Base-by-base conservation (phyloP, 768 basidiomycete genomes). In the Mycena rebaudengoi region DNA sequence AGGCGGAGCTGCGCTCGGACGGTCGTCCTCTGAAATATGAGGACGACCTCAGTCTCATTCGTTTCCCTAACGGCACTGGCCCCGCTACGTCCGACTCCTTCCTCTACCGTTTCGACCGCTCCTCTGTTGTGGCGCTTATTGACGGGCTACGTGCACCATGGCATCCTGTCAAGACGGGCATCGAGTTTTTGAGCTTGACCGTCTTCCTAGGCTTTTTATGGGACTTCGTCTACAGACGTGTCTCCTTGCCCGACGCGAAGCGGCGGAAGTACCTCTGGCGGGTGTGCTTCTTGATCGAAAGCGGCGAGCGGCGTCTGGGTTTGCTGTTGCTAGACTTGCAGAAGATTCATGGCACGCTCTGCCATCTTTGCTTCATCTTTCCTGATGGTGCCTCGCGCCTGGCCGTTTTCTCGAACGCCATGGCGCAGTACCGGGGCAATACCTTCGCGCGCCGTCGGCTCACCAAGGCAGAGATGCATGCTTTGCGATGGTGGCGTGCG, bases 121-220 rank as follows among this genome's bases (percentile, higher is more conserved):
- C 37, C 18, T 26, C 43, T 20, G 50, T 64, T 2, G 29, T 70
- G 12, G 43, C 23, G 2, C 52, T 43, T 6, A 71, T 74, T 12
- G 50, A 43, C 4, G 33, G 46, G 0, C 63, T 78, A 7, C 43
- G 65, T 4, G 35, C 71, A 1, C 76, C 74, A 0, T 78, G 75
- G 74, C 72, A 75, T 40, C 58, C 66, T 0, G 48, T 11, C 2
- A 66, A 67, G 14, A 71, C 72, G 37, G 68, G 66, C 21, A 37
- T 61, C 2, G 62, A 63, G 1, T 78, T 75, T 54, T 16, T 11
- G 0, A n/a, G 39, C 43, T 26, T 28, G 0, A 64, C 69, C 35
- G 40, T 32, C 3, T 80, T 75, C 48, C 44, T 76, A 7, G 77
- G 78, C 2, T 74, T 78, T 43, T 28, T 43, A 5, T 79, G 77